Evolutionary conservation across 2,329 filamentous ascomycete species (phyloP).

Genomic region (Rhexocercosporidium sp.): DNA sequence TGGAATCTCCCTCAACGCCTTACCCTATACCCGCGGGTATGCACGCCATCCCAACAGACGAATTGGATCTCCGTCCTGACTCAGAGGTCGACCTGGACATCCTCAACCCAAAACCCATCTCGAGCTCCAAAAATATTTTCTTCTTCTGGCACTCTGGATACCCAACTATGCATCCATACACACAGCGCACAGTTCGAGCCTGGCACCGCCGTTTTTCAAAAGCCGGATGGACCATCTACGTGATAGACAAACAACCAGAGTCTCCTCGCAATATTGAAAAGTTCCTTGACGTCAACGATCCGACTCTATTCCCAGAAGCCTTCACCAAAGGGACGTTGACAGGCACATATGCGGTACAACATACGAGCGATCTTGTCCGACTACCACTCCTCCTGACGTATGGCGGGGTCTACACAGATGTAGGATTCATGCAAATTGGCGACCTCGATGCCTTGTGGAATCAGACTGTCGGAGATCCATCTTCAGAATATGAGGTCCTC

Average conservation of each 20-base stretch:
- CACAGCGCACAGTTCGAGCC: constrained; percentile 56
- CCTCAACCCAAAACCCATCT: constrained; percentile 46
- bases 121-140: constrained; percentile 57
- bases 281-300: constrained; percentile 53
- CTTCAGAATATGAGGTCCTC: constrained; percentile 53
- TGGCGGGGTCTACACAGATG: constrained; percentile 63
- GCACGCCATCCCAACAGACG: constrained; percentile 46
- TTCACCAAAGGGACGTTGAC: constrained; percentile 55
- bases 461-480: constrained; percentile 51
- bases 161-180: constrained; percentile 54
- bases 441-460: constrained; percentile 60
- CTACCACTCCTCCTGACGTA: constrained; percentile 61
- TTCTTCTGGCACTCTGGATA: constrained; percentile 63
- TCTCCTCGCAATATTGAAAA: constrained; percentile 55
- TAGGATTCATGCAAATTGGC: constrained; percentile 61
- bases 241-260: constrained; percentile 51
- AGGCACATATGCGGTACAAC: constrained; percentile 57
- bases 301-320: constrained; percentile 52
- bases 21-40: constrained; percentile 48
- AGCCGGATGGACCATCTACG: constrained; percentile 58
- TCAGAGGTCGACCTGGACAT: constrained; percentile 51
- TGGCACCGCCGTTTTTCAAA: constrained; percentile 59
- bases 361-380: constrained; percentile 62
- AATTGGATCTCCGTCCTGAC: constrained; percentile 53
- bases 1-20: constrained; percentile 28